A percentile compares a stretch with the other conserved stretches of the same genome.
phyloP scores from a whole-genome alignment of 208 protist species.

The Strigomonas galati region DNA sequence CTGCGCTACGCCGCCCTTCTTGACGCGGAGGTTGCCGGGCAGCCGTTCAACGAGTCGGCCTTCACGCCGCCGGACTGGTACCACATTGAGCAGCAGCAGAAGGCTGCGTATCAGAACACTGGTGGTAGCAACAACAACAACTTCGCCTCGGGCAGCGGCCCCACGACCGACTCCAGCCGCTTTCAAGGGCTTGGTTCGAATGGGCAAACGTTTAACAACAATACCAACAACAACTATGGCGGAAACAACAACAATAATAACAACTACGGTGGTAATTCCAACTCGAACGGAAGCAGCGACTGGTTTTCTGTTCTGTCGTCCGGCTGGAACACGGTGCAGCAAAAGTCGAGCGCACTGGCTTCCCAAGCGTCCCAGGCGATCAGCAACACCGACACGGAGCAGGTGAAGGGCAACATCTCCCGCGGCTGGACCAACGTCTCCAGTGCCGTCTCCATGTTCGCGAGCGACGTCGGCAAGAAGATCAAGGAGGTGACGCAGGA shows the following conservation, averaged over 20 bases:
- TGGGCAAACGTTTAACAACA: not conserved
- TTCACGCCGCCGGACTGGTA: slow-evolving; percentile 86
- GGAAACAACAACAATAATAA: slow-evolving; percentile 15
- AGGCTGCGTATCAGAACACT: not conserved
- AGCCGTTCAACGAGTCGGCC: slow-evolving; percentile 63
- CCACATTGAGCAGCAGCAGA: slow-evolving; percentile 29
- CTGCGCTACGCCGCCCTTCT: slow-evolving; percentile 83
- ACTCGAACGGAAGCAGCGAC: slow-evolving; percentile 16
- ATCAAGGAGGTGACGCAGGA: slow-evolving; percentile 4
- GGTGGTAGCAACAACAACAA: not conserved
- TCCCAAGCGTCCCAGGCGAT: slow-evolving; percentile 54
- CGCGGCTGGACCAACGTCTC: slow-evolving; percentile 54
- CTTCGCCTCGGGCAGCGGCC: slow-evolving; percentile 21
- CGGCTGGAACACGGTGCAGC: slow-evolving; percentile 58
- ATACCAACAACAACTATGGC: not conserved
- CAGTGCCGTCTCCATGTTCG: slow-evolving; percentile 35
- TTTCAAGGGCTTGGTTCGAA: slow-evolving; percentile 55
- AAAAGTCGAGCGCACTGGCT: slow-evolving; percentile 62
- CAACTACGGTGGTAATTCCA: not conserved
- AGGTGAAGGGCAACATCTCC: slow-evolving; percentile 42
- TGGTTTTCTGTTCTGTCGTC: slow-evolving; percentile 59
- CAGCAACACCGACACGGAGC: slow-evolving; percentile 51
- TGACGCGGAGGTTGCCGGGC: slow-evolving; percentile 65
- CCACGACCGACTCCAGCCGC: slow-evolving; percentile 31
- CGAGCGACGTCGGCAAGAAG: slow-evolving; percentile 22